Evolutionary conservation across 371 early-diverging fungal species (phyloP).

Genomic region (Circinella minor): DNA sequence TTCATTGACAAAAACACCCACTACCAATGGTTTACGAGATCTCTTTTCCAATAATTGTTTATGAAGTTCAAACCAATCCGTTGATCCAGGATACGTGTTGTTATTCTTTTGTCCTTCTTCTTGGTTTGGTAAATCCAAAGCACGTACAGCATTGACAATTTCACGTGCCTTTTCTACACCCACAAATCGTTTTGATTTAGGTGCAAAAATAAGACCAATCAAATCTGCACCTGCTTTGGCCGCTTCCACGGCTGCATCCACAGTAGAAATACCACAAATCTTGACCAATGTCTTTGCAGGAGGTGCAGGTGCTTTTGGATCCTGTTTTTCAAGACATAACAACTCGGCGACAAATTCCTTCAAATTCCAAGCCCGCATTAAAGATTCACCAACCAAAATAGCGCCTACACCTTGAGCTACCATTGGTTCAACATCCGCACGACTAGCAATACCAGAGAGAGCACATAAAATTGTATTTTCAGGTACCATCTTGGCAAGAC

Average conservation of each 20-base stretch:
- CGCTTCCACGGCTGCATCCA: slow-evolving; percentile 82
- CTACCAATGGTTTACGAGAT: slow-evolving; percentile 75
- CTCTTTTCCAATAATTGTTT: slow-evolving; percentile 50
- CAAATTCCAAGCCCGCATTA: slow-evolving; percentile 89
- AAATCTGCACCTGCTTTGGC: slow-evolving; percentile 86
- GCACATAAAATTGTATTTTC: slow-evolving; percentile 79
- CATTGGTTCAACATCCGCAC: slow-evolving; percentile 86
- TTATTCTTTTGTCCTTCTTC: background rate
- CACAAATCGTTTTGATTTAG: slow-evolving; percentile 67
- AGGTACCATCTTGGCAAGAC: slow-evolving; percentile 79
- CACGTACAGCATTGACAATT: slow-evolving; percentile 69
- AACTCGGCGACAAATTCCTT: slow-evolving; percentile 75
- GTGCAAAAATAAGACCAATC: slow-evolving; percentile 91
- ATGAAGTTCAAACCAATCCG: slow-evolving; percentile 67
- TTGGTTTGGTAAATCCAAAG: slow-evolving; percentile 24
- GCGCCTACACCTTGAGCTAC: slow-evolving; percentile 75
- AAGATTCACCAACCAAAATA: slow-evolving; percentile 94
- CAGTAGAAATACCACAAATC: slow-evolving; percentile 88
- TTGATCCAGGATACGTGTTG: slow-evolving; percentile 7
- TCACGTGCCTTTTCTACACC: slow-evolving; percentile 59
- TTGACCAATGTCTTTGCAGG: slow-evolving; percentile 66
- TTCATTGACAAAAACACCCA: slow-evolving; percentile 94
- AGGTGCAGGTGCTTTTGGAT: slow-evolving; percentile 14
- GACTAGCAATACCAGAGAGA: slow-evolving; percentile 86
- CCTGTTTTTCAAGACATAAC: slow-evolving; percentile 46